These are phyloP conservation scores for Kodamaea laetipori DNA, from an alignment of 805 yeast genomes.

Conservation along the genomic window DNA sequence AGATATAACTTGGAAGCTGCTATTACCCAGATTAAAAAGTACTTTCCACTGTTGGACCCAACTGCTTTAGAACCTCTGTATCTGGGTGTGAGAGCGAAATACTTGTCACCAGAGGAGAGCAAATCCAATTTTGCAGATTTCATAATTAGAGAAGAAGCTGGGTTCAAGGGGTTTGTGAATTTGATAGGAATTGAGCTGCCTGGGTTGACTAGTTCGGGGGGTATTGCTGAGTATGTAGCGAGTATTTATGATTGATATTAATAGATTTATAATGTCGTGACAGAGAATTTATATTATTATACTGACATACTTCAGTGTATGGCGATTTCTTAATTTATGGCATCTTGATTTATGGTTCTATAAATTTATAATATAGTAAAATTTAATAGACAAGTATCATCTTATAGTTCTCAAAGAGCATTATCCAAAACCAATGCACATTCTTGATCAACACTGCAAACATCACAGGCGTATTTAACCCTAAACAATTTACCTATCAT, in stretches of 20 bases:
- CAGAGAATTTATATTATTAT: neutral
- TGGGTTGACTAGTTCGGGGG: conserved; percentile 81
- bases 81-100: conserved; percentile 83
- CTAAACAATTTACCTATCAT: no score
- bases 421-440: no score
- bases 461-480: no score
- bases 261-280: neutral
- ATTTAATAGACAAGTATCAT: no score
- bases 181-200: conserved; percentile 88
- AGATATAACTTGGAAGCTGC: conserved; percentile 55
- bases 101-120: conserved; percentile 46
- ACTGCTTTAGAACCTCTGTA: conserved; percentile 65
- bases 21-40: conserved; percentile 55
- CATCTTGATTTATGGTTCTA: no score
- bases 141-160: conserved; percentile 66
- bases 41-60: conserved; percentile 60
- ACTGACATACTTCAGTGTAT: no score
- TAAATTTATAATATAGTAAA: no score
- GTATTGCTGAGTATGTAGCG: conserved; percentile 73
- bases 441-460: no score
- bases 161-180: conserved; percentile 76
- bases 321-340: no score
- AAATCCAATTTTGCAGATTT: conserved; percentile 65
- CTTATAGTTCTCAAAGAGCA: no score
- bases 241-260: conserved; percentile 14